phyloP scores from a whole-genome alignment of 192 early-diverging fungal genomes.

The Podochytrium sp. region DNA sequence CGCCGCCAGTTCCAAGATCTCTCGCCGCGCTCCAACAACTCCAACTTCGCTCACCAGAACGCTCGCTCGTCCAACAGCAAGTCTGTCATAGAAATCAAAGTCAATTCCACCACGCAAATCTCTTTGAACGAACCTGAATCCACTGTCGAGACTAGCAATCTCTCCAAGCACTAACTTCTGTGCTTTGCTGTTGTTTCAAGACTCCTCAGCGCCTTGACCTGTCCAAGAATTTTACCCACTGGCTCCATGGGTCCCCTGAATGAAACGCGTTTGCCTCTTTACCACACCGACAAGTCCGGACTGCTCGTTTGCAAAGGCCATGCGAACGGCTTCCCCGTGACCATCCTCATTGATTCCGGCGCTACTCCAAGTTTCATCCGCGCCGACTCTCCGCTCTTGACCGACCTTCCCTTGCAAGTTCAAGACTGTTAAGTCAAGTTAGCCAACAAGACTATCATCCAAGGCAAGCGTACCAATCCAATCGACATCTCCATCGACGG shows the following conservation, averaged over 20 bases:
- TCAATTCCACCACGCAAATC: neutral
- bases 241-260: neutral
- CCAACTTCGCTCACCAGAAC: neutral
- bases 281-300: neutral
- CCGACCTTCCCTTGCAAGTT: neutral
- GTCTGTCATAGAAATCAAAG: neutral
- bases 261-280: neutral
- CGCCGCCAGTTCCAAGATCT: neutral
- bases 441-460: neutral
- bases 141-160: no score
- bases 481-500: neutral
- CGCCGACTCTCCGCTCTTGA: neutral
- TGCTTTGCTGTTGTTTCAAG: no score
- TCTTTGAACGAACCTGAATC: neutral
- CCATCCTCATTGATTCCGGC: conserved; percentile 3
- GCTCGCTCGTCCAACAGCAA: neutral
- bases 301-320: conserved; percentile 1
- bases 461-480: neutral
- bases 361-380: conserved; percentile 4
- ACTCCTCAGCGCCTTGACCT: no score
- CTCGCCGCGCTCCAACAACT: neutral
- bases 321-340: neutral
- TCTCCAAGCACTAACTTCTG: no score
- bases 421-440: neutral
- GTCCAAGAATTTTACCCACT: no score